A percentile compares a stretch with the other conserved stretches of the same genome.
These are phyloP conservation scores for Hymenoscyphus albidus DNA, from an alignment of 2,329 filamentous ascomycete genomes.

Conservation along the genomic window DNA sequence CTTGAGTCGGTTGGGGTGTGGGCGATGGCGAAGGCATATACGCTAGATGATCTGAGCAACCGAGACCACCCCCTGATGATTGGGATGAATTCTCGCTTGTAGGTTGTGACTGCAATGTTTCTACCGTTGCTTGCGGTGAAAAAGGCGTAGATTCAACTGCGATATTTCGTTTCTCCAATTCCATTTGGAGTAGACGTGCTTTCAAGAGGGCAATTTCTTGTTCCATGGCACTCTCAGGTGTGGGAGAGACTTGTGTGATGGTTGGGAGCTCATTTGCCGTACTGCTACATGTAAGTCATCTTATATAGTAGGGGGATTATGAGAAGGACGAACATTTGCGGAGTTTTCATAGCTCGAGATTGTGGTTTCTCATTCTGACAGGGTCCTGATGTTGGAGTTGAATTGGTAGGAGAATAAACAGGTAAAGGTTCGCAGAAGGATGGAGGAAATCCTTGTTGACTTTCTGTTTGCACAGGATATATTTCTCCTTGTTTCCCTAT, in stretches of 20 bases:
- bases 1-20: not conserved
- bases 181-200: slow-evolving; percentile 27
- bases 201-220: slow-evolving; percentile 29
- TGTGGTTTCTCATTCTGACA: slow-evolving; percentile 1
- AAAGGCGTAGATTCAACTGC: not conserved
- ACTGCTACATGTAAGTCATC: not conserved
- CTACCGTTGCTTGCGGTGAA: not conserved
- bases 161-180: slow-evolving; percentile 26
- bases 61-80: slow-evolving; percentile 2
- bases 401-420: slow-evolving; percentile 3
- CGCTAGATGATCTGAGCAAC: slow-evolving; percentile 6
- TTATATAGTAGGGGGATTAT: not conserved
- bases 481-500: slow-evolving; percentile 5
- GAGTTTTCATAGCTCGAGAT: not conserved
- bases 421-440: slow-evolving; percentile 4
- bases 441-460: not conserved
- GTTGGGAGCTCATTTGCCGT: not conserved
- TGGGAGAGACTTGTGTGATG: slow-evolving; percentile 4
- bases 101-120: not conserved
- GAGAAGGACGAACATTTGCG: not conserved
- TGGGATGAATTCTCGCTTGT: not conserved
- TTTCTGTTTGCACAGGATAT: slow-evolving; percentile 4
- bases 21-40: not conserved
- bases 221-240: slow-evolving; percentile 21
- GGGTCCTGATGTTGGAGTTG: not conserved